Conservation (phyloP, 2,329 filamentous ascomycete species). For the Waltergamsia citrina region DNA sequence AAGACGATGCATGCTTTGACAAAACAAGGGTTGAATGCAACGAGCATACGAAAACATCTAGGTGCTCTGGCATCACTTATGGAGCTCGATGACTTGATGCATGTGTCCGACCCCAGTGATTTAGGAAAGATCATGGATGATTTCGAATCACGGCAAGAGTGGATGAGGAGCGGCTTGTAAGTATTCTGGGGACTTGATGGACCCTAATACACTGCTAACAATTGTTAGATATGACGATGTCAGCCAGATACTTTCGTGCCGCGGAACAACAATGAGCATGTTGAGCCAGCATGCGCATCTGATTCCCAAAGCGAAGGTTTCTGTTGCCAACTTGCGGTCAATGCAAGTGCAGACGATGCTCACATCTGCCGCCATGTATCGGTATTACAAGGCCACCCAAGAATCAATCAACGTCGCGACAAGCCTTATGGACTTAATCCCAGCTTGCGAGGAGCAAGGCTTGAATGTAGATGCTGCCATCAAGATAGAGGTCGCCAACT, state of each 20-base stretch:
- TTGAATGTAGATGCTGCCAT: conserved; percentile 69
- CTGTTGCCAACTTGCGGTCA: conserved; percentile 53
- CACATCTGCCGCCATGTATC: conserved; percentile 63
- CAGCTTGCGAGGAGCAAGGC: conserved; percentile 58
- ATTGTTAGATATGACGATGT: conserved; percentile 61
- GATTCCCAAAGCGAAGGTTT: conserved; percentile 49
- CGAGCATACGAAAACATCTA: conserved; percentile 43
- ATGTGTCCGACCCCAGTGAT: conserved; percentile 47
- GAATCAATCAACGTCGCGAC: conserved; percentile 82
- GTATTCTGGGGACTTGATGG: too few relatives aligned
- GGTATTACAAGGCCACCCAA: conserved; percentile 73
- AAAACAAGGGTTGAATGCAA: conserved; percentile 36
- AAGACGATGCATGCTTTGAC: conserved; percentile 50
- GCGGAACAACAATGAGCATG: conserved; percentile 73
- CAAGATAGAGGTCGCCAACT: conserved; percentile 75
- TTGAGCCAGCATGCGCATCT: conserved; percentile 62
- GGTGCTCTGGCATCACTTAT: conserved; percentile 62
- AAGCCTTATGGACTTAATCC: conserved; percentile 68
- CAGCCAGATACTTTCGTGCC: conserved; percentile 69
- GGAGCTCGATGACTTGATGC: conserved; percentile 72
- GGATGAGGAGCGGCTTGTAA: conserved; percentile 78
- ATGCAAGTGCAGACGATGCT: conserved; percentile 72
- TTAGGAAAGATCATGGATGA: conserved; percentile 51
- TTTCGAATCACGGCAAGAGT: conserved; percentile 58
- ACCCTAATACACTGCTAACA: conserved; percentile 6